Evolutionary conservation across 1,139 yeast genomes (phyloP), one percentile per base, ranked within the genome.

Genomic region (Suhomyces bribrorum): DNA sequence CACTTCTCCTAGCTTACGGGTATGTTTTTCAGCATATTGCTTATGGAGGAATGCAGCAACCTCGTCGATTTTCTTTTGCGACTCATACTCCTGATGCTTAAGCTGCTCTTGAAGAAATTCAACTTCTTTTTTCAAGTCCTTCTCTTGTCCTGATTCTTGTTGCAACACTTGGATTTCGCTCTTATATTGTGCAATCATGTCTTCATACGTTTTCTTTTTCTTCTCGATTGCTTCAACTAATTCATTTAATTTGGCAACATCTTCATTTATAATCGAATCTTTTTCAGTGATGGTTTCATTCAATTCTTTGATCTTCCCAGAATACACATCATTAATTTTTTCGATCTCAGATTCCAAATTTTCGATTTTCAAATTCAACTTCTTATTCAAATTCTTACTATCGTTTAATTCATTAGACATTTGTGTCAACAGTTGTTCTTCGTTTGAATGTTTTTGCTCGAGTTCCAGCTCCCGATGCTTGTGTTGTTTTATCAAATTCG

Each of bases 1-100:
- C 2, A 49, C 48, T 23, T 50, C 53, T 1, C 50, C 52, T 34
- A 49, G 34, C 26, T 49, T 50, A 11, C 50, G 39, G 4, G 46
- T 40, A 22, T 57, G 62, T 39, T 57, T 57, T 31, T 54, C 55
- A 9, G 62, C 59, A 32, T 57, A 57, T 34, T 54, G 56, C 34
- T 51, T 53, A 38, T 56, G 59, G 24, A 57, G 51, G 37, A 50
- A 57, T 14, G 50, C 50, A 0, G 62, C 59, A 14, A 56, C 53
- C 25, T 56, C 57, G 29, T 56, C 57, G 26, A 57, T 48, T 31
- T 54, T 49, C 38, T 48, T 50, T 24, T 49, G 55, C 2, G 55
- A 46, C 20, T 53, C 53, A 18, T 40, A 41, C 12, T 54, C 59
- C 13, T 53, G 50, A 27, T 43, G 35, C 16, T 42, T 44, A 25